Base-by-base conservation (phyloP, 2,329 filamentous ascomycete genomes). In the Aspergillus felis region DNA sequence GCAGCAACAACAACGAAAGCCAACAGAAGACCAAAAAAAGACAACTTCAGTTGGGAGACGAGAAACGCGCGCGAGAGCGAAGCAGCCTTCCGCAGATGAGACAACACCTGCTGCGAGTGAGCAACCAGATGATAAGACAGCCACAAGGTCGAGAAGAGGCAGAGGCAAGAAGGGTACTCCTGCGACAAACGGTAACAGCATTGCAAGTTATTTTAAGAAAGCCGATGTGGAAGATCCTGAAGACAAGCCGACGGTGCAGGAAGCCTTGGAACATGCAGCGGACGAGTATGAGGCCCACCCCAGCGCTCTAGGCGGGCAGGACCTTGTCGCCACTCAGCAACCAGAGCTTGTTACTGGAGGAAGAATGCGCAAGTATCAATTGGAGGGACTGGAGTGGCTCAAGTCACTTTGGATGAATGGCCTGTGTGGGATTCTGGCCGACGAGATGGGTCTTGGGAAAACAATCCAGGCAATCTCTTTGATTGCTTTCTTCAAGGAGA, bases 381-480 rank as follows among this genome's bases (percentile, higher is more conserved):
- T 99, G 0, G 93, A 97, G 71, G 94, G 94, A 0, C 75, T 99
- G 1, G 95, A 96, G 0, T 99, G 94, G 94, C 87, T 99, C 79
- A 84, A 85, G 32, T 87, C 84, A 0, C 71, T 89, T 3, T 96
- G 89, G 66, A 91, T 96, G 79, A 94, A 96, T 67, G 92, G 92
- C 10, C 84, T 97, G 73, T 95, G 91, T 63, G 92, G 92, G 1
- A 96, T 96, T 57, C 73, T 97, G 32, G 92, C 92, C 0, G 92
- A 97, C 66, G 92, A 97, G 72, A 97, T 97, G 92, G 92, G 92
- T 0, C 76, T 96, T 4, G 91, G 91, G 4, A 97, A 97, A 78
- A 97, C 92, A 0, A 85, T 97, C 0, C 92, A 97, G 69, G 92
- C 91, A 0, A 96, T 97, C 42, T 87, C 91, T 0, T 82, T 96